A percentile compares a stretch with the other conserved stretches of the same genome.
Evolutionary conservation across 495 filamentous ascomycete genomes (phyloP).

Genomic region (Aspergillus diversus): DNA sequence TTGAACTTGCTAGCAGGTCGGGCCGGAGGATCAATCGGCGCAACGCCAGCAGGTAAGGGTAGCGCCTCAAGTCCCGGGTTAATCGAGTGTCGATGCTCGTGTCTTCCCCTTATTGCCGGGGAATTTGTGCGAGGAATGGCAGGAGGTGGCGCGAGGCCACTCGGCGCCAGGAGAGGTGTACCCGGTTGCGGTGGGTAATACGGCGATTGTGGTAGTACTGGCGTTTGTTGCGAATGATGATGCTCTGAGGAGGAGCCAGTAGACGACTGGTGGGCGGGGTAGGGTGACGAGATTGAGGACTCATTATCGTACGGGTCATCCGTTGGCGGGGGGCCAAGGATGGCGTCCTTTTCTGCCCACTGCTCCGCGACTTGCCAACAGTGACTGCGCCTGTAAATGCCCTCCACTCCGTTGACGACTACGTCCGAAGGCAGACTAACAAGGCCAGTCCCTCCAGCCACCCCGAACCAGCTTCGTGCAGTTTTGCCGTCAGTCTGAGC

Average conservation of each 20-base stretch:
- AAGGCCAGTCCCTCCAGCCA: conserved; percentile 68
- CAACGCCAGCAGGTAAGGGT: conserved; percentile 54
- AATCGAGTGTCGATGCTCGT: conserved; percentile 48
- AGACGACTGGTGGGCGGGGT: conserved; percentile 49
- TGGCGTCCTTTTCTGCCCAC: conserved; percentile 59
- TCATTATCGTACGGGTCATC: conserved; percentile 49
- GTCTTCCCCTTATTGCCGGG: conserved; percentile 35
- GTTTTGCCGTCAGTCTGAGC: conserved; percentile 68
- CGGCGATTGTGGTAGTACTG: conserved; percentile 19
- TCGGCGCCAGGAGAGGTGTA: conserved; percentile 35
- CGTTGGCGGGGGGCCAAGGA: conserved; percentile 41
- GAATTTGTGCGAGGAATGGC: conserved; percentile 50
- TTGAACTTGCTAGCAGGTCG: conserved; percentile 49
- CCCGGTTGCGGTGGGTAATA: conserved; percentile 24
- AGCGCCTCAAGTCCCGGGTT: conserved; percentile 55
- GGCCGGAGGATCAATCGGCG: conserved; percentile 48
- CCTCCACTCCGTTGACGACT: conserved; percentile 86
- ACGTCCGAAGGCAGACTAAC: conserved; percentile 81
- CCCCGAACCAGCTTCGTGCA: conserved; percentile 78
- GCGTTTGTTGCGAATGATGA: conserved; percentile 21
- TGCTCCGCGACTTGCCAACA: conserved; percentile 85
- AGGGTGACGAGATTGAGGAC: conserved; percentile 49
- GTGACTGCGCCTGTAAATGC: conserved; percentile 86
- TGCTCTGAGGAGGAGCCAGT: conserved; percentile 43
- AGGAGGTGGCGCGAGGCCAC: conserved; percentile 38